Conservation (phyloP, 768 basidiomycete species). For the Amanita thiersii region DNA sequence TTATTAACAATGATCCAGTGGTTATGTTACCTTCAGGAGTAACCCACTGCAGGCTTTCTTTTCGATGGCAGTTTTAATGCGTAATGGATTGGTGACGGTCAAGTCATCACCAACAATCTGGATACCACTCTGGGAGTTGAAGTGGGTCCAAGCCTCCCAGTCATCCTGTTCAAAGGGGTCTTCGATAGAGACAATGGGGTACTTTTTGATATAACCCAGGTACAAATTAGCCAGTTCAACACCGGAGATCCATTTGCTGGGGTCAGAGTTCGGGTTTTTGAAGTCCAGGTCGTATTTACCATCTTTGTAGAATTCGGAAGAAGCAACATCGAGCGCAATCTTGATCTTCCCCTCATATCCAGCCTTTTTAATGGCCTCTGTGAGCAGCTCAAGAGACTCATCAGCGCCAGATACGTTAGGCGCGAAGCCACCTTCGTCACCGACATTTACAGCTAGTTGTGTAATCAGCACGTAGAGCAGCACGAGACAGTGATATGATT, state of each 20-base stretch:
- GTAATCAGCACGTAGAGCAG: conserved; percentile 10
- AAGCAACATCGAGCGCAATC: conserved; percentile 97
- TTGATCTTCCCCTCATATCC: conserved; percentile 99
- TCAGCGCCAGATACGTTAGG: conserved; percentile 97
- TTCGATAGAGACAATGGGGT: conserved; percentile 93
- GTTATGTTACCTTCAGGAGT: conserved; percentile 69
- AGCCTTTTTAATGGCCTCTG: conserved; percentile 95
- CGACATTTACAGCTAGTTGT: conserved; percentile 86
- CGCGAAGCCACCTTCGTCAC: conserved; percentile 99
- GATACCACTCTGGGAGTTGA: conserved; percentile 70
- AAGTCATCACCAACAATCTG: conserved; percentile 96
- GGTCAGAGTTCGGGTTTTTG: conserved; percentile 99
- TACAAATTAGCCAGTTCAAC: conserved; percentile 90
- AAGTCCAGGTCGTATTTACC: conserved; percentile 99
- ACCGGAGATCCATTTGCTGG: conserved; percentile 93
- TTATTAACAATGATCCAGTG: too few species aligned
- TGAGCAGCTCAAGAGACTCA: conserved; percentile 92
- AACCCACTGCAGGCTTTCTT: conserved; percentile 99
- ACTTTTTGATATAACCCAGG: conserved; percentile 78
- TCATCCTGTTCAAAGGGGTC: conserved; percentile 99
- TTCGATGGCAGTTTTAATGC: conserved; percentile 98
- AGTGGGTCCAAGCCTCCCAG: conserved; percentile 96
- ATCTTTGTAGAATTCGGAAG: conserved; percentile 99
- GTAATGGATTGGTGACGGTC: conserved; percentile 94
- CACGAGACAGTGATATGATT: conserved; percentile 9